These are phyloP conservation scores for Boletus huronensis DNA, from an alignment of 768 basidiomycete genomes.

Conservation along the genomic window DNA sequence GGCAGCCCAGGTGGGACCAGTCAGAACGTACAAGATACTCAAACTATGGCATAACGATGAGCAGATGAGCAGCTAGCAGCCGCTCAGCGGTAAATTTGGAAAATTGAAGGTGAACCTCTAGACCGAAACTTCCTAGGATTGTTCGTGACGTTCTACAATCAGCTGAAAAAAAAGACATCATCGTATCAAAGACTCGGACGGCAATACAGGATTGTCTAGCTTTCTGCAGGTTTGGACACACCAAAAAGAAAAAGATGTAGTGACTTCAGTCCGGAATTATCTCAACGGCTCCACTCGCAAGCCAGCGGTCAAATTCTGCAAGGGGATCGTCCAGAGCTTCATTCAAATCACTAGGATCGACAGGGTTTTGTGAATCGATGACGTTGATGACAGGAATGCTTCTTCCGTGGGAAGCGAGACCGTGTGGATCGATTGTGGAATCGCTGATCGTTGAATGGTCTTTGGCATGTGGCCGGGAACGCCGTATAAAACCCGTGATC, in stretches of 20 bases:
- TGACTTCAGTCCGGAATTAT: slow-evolving; percentile 35
- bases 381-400: not conserved
- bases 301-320: slow-evolving; percentile 66
- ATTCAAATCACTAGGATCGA: not conserved
- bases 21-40: not conserved
- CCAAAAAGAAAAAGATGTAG: not conserved
- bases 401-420: not conserved
- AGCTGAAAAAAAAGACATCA: not conserved
- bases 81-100: not conserved
- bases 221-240: not conserved
- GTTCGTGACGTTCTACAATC: not conserved
- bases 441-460: not conserved
- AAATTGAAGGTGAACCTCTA: not conserved
- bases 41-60: not conserved
- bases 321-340: slow-evolving; percentile 44
- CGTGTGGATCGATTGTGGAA: not conserved
- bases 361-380: not conserved
- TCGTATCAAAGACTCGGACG: not conserved
- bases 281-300: slow-evolving; percentile 60
- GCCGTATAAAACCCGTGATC: slow-evolving; percentile 21
- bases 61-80: not conserved
- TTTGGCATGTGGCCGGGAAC: not conserved
- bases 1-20: too few relatives aligned
- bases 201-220: not conserved
- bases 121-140: not conserved